Percentiles rank a stretch among this genome's conserved stretches.
Conservation (phyloP, 768 basidiomycete genomes). For the Boletus pseudopeckii region DNA sequence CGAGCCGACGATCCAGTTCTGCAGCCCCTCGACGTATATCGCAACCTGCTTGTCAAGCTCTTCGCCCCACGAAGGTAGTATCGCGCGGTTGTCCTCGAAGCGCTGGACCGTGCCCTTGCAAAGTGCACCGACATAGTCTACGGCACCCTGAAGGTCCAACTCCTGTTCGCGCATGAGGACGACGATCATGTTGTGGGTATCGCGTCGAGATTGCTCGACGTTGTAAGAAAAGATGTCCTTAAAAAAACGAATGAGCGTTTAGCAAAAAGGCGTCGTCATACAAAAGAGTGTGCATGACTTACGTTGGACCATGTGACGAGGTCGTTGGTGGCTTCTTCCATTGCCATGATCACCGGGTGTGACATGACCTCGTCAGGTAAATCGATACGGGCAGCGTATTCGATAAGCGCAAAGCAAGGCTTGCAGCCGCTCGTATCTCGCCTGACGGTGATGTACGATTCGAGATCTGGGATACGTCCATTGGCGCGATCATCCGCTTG, state of each 20-base stretch:
- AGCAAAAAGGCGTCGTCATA: not conserved
- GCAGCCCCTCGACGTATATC: slow-evolving; percentile 58
- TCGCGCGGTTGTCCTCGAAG: slow-evolving; percentile 45
- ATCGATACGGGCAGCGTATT: slow-evolving; percentile 52
- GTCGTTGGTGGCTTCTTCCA: slow-evolving; percentile 49
- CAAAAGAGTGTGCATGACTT: not conserved
- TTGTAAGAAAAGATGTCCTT: slow-evolving; percentile 79
- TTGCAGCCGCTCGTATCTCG: slow-evolving; percentile 53
- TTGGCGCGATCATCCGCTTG: slow-evolving; percentile 43
- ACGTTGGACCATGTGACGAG: slow-evolving; percentile 50
- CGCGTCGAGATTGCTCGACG: slow-evolving; percentile 64
- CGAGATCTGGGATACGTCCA: slow-evolving; percentile 40
- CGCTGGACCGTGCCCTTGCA: slow-evolving; percentile 54
- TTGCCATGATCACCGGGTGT: slow-evolving; percentile 45
- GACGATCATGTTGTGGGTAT: slow-evolving; percentile 71
- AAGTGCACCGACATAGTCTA: slow-evolving; percentile 61
- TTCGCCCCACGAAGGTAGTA: slow-evolving; percentile 60
- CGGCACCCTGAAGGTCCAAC: slow-evolving; percentile 55
- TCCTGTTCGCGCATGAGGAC: slow-evolving; percentile 63
- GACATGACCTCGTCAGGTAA: slow-evolving; percentile 51
- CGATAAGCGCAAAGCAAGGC: slow-evolving; percentile 48
- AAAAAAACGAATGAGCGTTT: not conserved
- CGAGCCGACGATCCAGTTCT: slow-evolving; percentile 70
- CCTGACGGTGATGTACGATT: slow-evolving; percentile 51
- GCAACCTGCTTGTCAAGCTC: slow-evolving; percentile 57